Evolutionary conservation across 169 alveolate genomes (phyloP).

Genomic region (Plasmodium vivax): DNA sequence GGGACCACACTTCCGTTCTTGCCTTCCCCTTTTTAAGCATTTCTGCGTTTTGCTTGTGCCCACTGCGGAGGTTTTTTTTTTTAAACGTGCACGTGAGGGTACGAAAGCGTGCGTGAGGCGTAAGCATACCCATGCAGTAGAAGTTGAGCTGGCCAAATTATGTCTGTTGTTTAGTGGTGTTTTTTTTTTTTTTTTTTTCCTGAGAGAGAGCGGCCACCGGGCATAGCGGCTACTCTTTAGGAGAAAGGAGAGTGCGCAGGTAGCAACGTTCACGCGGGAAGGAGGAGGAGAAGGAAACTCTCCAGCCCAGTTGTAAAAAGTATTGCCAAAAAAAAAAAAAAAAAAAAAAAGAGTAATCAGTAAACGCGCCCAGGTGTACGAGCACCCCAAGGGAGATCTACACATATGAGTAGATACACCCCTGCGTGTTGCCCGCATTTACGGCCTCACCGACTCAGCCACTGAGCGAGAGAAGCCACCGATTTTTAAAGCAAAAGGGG

Average conservation of each 20-base stretch:
- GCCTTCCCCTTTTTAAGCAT: neutral
- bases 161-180: constrained; percentile 1
- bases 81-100: neutral
- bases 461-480: neutral
- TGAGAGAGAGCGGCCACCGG: neutral
- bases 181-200: neutral
- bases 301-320: neutral
- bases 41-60: neutral
- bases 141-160: neutral
- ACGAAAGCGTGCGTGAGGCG: neutral
- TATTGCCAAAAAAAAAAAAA: neutral
- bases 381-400: neutral
- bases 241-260: neutral
- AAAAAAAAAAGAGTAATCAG: neutral
- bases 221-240: neutral
- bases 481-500: neutral
- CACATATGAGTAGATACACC: neutral
- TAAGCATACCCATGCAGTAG: neutral
- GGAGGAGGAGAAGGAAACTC: neutral
- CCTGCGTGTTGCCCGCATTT: neutral
- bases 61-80: neutral
- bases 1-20: neutral
- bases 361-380: neutral
- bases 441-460: neutral
- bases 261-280: neutral